Evolutionary conservation across 768 basidiomycete species (phyloP).

Genomic region (Polyporus arcularius): DNA sequence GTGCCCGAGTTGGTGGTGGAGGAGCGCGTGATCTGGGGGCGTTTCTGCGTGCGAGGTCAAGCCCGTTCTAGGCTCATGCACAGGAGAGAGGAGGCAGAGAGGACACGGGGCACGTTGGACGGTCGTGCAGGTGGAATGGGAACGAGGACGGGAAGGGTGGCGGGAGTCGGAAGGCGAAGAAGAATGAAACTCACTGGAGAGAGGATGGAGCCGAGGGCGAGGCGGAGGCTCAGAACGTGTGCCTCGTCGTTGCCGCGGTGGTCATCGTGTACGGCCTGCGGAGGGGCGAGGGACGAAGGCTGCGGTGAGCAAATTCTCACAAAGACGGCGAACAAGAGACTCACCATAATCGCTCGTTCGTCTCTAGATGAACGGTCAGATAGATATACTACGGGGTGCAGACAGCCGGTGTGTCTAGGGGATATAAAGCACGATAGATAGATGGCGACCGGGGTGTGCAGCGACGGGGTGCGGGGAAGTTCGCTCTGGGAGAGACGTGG

Average conservation of each 20-base stretch:
- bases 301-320: not conserved
- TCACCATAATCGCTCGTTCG: constrained; percentile 8
- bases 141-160: not conserved
- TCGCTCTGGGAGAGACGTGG: not conserved
- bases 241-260: constrained; percentile 27
- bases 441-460: not conserved
- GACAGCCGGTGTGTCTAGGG: not conserved
- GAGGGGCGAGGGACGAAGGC: not conserved
- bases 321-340: not conserved
- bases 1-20: constrained; percentile 27
- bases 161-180: not conserved
- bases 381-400: not conserved
- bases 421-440: not conserved
- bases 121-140: constrained; percentile 14
- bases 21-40: constrained; percentile 20
- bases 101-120: not conserved
- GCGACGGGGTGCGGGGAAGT: not conserved
- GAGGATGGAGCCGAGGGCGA: constrained; percentile 62
- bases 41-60: constrained; percentile 24
- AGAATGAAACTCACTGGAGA: constrained; percentile 47
- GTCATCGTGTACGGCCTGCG: constrained; percentile 23
- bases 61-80: constrained; percentile 5
- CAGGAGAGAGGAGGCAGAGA: not conserved
- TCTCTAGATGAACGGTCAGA: not conserved
- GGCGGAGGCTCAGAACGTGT: constrained; percentile 39